A percentile compares a stretch with the other conserved stretches of the same genome.
Conservation (phyloP, 169 alveolate species). For the Cryptosporidium viatorum region DNA sequence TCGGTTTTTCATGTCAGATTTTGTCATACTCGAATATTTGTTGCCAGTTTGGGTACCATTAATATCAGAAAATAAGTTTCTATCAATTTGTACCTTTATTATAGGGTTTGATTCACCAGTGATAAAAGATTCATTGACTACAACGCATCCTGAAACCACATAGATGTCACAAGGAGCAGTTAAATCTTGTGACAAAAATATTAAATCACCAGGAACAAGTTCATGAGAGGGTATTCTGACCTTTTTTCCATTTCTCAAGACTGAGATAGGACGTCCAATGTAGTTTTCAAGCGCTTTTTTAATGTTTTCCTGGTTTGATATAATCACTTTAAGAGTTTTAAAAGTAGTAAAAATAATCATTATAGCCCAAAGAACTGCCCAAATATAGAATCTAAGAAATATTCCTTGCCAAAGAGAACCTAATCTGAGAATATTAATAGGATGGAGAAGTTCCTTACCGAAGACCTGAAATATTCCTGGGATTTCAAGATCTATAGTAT, state of each 20-base stretch:
- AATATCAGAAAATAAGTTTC: neutral
- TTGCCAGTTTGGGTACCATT: neutral
- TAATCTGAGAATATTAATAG: conserved; percentile 40
- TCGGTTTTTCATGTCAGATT: neutral
- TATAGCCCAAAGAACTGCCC: conserved; percentile 39
- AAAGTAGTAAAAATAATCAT: conserved; percentile 25
- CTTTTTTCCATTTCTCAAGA: conserved; percentile 35
- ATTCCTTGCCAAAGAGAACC: conserved; percentile 69
- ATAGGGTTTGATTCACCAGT: conserved; percentile 62
- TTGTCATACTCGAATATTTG: neutral
- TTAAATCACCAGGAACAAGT: conserved; percentile 67
- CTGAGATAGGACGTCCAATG: conserved; percentile 31
- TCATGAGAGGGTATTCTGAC: conserved; percentile 39
- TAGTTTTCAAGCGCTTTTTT: conserved; percentile 50
- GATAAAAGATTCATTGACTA: conserved; percentile 56
- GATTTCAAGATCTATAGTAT: conserved; percentile 32
- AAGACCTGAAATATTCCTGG: conserved; percentile 26
- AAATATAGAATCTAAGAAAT: conserved; percentile 50
- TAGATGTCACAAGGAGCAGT: conserved; percentile 66
- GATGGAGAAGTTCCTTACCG: conserved; percentile 29
- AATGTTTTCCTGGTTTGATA: conserved; percentile 24
- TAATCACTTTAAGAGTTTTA: conserved; percentile 34
- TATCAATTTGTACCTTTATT: conserved; percentile 22
- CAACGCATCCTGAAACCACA: conserved; percentile 47
- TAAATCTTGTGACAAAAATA: conserved; percentile 26